Percentiles rank a stretch among this genome's conserved stretches.
These are phyloP conservation scores for Pulicaria dysenterica DNA, from an alignment of 129 eudicot genomes.

Conservation along the genomic window DNA sequence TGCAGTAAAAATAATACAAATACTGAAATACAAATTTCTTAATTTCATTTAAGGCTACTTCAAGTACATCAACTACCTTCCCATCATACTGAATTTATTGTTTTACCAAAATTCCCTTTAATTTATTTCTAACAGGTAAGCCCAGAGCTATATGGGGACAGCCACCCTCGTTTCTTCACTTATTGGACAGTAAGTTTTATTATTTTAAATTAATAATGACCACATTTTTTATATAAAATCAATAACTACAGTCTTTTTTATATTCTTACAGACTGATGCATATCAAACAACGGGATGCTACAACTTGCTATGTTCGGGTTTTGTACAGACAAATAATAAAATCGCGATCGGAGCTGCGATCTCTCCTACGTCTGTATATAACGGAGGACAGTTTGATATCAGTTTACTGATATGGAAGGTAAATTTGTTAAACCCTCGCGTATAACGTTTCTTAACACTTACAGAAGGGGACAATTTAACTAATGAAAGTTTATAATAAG, in stretches of 20 bases:
- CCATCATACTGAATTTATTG: constrained; percentile 37
- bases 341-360: constrained; percentile 94
- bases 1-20: constrained; percentile 23
- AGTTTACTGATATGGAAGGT: constrained; percentile 94
- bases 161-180: constrained; percentile 84
- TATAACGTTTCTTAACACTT: background rate
- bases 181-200: constrained; percentile 87
- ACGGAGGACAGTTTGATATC: constrained; percentile 89
- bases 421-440: constrained; percentile 3
- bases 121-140: constrained; percentile 62
- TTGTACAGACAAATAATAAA: constrained; percentile 76
- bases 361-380: constrained; percentile 79
- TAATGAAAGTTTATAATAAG: background rate
- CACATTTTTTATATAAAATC: no score
- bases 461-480: background rate
- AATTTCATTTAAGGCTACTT: constrained; percentile 50
- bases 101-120: constrained; percentile 27
- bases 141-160: constrained; percentile 97
- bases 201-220: background rate
- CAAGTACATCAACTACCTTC: constrained; percentile 55
- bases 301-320: constrained; percentile 95
- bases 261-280: constrained; percentile 70
- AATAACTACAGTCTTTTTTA: background rate
- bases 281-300: constrained; percentile 95
- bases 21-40: constrained; percentile 24